These are phyloP conservation scores for Psilocybe subaeruginosa DNA, from an alignment of 768 basidiomycete genomes.

Conservation along the genomic window DNA sequence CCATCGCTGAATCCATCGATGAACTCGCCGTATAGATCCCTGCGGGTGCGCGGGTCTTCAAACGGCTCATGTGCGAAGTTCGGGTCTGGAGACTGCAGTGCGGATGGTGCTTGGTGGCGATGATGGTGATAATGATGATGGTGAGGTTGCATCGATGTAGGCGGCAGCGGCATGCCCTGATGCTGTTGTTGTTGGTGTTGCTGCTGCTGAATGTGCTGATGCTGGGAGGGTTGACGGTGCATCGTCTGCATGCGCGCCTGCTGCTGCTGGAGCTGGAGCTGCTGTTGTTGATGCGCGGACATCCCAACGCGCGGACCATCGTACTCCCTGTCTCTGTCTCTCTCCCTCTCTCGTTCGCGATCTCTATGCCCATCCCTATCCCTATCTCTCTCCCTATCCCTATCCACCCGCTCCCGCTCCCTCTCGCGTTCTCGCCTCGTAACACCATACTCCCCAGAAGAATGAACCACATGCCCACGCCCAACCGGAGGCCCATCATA, in stretches of 20 bases:
- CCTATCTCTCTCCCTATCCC: conserved; percentile 11
- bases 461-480: background rate
- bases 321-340: conserved; percentile 14
- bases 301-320: conserved; percentile 7
- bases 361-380: conserved; percentile 9
- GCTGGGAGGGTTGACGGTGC: background rate
- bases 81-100: no score
- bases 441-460: background rate
- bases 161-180: background rate
- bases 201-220: conserved; percentile 13
- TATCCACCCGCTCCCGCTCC: conserved; percentile 4
- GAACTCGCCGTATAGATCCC: no score
- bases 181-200: conserved; percentile 12
- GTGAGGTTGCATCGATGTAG: background rate
- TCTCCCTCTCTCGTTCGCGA: conserved; percentile 11
- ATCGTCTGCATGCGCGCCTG: background rate
- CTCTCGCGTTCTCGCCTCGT: conserved; percentile 4
- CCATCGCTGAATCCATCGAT: no score
- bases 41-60: no score
- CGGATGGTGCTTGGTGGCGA: no score
- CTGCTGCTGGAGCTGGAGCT: conserved; percentile 2
- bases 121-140: no score
- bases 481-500: background rate
- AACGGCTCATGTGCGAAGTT: no score
- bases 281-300: conserved; percentile 11